phyloP scores from a whole-genome alignment of 1,284 basidiomycete species.

The Malassezia caprae region DNA sequence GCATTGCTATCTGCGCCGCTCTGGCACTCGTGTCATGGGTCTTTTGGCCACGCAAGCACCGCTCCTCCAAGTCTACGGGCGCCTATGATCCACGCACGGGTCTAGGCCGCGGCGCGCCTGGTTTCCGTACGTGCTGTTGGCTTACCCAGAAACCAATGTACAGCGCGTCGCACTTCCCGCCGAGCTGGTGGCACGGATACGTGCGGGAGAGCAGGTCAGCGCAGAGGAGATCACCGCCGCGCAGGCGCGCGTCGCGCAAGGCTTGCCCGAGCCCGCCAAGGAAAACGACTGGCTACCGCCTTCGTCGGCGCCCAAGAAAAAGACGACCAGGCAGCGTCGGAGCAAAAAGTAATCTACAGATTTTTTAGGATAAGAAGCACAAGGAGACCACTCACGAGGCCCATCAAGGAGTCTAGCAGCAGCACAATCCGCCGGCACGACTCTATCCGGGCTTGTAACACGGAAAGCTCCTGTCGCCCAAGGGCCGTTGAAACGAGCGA shows the following conservation, averaged over 20 bases:
- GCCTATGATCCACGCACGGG: constrained; percentile 31
- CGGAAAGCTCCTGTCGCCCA: neutral
- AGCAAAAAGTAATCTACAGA: constrained; percentile 9
- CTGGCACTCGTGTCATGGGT: constrained; percentile 1
- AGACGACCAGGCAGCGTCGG: neutral
- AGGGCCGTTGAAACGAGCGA: neutral
- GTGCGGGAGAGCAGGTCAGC: constrained; percentile 29
- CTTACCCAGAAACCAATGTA: constrained; percentile 23
- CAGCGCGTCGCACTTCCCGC: constrained; percentile 24
- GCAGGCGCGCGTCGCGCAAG: constrained; percentile 14
- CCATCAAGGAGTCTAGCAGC: constrained; percentile 8
- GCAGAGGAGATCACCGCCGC: constrained; percentile 30
- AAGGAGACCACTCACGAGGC: constrained; percentile 7
- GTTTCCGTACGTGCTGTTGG: constrained; percentile 21
- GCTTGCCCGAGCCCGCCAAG: neutral
- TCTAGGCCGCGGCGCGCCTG: constrained; percentile 30
- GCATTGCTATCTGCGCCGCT: neutral
- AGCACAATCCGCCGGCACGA: neutral
- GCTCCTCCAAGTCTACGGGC: neutral
- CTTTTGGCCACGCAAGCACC: neutral
- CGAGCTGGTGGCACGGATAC: constrained; percentile 27
- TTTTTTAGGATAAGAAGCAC: constrained; percentile 11
- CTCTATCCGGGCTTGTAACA: neutral
- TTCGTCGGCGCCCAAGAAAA: neutral
- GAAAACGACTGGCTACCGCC: constrained; percentile 20